phyloP scores from a whole-genome alignment of 2,329 filamentous ascomycete species.

The Saccharata proteae region DNA sequence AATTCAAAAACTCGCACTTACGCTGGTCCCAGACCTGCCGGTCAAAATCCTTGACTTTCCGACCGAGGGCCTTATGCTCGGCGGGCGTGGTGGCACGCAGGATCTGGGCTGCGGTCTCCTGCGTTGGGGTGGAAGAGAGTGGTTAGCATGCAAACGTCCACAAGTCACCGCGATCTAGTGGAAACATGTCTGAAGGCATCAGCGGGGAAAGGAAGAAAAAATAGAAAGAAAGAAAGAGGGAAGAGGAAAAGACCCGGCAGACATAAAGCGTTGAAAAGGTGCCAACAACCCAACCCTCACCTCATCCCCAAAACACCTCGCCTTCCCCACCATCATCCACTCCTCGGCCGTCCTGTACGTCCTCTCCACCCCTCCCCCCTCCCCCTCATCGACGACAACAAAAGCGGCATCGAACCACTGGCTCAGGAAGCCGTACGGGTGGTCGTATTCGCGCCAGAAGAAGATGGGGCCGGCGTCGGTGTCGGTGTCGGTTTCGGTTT shows the following conservation, averaged over 20 bases:
- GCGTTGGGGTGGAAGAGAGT: too few species aligned
- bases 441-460: slow-evolving; percentile 31
- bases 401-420: slow-evolving; percentile 50
- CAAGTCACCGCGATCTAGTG: too few species aligned
- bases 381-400: slow-evolving; percentile 12
- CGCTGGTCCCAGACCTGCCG: slow-evolving; percentile 37
- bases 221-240: neutral
- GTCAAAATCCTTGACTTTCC: slow-evolving; percentile 42
- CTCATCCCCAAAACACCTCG: slow-evolving; percentile 30
- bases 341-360: slow-evolving; percentile 31
- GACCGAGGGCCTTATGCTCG: slow-evolving; percentile 42
- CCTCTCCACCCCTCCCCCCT: slow-evolving; percentile 16
- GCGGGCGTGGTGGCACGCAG: slow-evolving; percentile 36
- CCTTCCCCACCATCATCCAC: slow-evolving; percentile 39
- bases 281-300: too few species aligned
- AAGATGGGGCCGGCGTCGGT: slow-evolving; percentile 12
- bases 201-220: neutral
- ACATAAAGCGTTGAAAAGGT: too few species aligned
- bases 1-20: slow-evolving; percentile 10
- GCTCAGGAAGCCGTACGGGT: slow-evolving; percentile 43
- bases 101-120: too few species aligned
- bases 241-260: neutral
- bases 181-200: neutral
- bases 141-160: too few species aligned
- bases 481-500: too few species aligned